A percentile compares a stretch with the other conserved stretches of the same genome.
phyloP scores from a whole-genome alignment of 2,329 filamentous ascomycete species.

The Penicillium sp. region DNA sequence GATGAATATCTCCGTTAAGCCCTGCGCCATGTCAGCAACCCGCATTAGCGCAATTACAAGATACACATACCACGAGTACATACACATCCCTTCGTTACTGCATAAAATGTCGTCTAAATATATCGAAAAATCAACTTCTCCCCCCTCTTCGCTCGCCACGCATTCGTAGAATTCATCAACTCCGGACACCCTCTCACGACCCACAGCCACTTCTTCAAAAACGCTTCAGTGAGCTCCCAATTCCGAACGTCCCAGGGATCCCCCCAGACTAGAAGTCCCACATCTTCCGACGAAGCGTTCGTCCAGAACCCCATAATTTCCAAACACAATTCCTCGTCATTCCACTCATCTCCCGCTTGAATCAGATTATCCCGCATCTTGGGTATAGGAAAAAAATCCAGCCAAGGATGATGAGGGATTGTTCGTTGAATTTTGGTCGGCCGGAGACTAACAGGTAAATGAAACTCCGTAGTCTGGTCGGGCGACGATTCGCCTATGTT shows the following conservation, averaged over 20 bases:
- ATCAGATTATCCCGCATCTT: conserved; percentile 44
- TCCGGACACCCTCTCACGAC: conserved; percentile 27
- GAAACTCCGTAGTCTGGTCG: not conserved
- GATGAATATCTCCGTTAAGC: not conserved
- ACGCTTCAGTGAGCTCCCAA: conserved; percentile 51
- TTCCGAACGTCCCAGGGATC: conserved; percentile 45
- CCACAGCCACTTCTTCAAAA: conserved; percentile 49
- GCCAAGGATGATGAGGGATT: conserved; percentile 43
- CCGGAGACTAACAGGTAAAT: conserved; percentile 30
- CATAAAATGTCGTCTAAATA: conserved; percentile 5
- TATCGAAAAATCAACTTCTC: conserved; percentile 31
- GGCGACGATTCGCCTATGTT: not conserved
- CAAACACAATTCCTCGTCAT: conserved; percentile 38
- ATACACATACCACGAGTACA: not conserved
- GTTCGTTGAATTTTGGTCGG: conserved; percentile 42
- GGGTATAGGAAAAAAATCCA: conserved; percentile 35
- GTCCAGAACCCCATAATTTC: conserved; percentile 40
- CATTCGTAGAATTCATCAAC: conserved; percentile 27
- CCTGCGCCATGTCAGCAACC: conserved; percentile 8
- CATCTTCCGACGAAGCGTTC: conserved; percentile 17
- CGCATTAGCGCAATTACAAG: conserved; percentile 11
- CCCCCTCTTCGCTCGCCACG: conserved; percentile 26
- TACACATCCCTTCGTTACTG: not conserved
- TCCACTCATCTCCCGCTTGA: conserved; percentile 28
- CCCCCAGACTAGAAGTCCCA: conserved; percentile 51